phyloP scores from a whole-genome alignment of 345 rosid genomes.

The Conringia planisiliqua region DNA sequence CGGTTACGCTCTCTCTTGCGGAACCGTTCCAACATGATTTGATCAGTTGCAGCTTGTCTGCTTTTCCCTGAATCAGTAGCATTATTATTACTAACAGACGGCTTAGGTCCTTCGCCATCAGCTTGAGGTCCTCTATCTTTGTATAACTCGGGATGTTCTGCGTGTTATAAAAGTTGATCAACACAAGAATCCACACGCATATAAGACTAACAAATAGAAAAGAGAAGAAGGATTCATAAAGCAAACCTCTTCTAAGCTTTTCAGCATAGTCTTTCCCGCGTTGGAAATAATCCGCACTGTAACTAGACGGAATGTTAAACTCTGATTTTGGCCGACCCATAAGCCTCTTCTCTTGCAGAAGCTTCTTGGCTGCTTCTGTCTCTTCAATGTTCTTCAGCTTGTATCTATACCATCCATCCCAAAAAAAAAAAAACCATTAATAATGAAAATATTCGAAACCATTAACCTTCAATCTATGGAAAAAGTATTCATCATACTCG shows the following conservation, averaged over 20 bases:
- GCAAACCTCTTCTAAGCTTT: slow-evolving; percentile 83
- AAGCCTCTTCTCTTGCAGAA: slow-evolving; percentile 86
- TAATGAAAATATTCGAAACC: neutral
- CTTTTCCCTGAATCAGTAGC: slow-evolving; percentile 55
- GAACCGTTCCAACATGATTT: slow-evolving; percentile 86
- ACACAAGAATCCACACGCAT: neutral
- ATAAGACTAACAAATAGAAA: neutral
- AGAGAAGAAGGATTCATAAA: neutral
- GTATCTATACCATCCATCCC: slow-evolving; percentile 45
- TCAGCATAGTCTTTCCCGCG: slow-evolving; percentile 93
- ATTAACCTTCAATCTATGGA: neutral
- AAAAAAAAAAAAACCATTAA: neutral
- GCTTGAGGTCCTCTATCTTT: slow-evolving; percentile 54
- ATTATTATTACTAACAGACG: slow-evolving; percentile 32
- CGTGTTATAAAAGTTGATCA: slow-evolving; percentile 3
- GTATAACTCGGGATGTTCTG: slow-evolving; percentile 97
- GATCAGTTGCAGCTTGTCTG: slow-evolving; percentile 97
- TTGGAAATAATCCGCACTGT: slow-evolving; percentile 95
- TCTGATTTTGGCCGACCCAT: slow-evolving; percentile 72
- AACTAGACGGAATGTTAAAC: slow-evolving; percentile 81
- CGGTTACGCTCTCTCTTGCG: slow-evolving; percentile 94
- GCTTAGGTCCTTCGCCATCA: slow-evolving; percentile 53
- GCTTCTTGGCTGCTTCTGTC: slow-evolving; percentile 99
- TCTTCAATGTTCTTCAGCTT: slow-evolving; percentile 93
- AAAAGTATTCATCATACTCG: slow-evolving; percentile 49